phyloP scores from a whole-genome alignment of 768 basidiomycete genomes.

The Collybia nuda region DNA sequence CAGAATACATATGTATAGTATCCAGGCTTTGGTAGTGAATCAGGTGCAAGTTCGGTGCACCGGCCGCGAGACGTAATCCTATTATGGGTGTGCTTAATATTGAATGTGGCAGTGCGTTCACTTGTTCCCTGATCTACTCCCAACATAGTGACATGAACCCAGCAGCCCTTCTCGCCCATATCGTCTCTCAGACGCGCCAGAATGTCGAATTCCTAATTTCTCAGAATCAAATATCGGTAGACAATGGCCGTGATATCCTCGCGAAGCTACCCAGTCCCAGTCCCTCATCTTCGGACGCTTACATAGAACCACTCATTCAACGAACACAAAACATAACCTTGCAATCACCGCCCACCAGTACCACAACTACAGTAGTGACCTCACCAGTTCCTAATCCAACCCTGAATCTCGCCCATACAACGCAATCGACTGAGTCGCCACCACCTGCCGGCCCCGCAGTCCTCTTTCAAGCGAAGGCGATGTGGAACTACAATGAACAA shows the following conservation, averaged over 20 bases:
- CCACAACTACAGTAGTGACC: background rate
- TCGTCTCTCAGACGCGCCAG: conserved; percentile 54
- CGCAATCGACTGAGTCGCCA: background rate
- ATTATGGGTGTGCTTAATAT: too few relatives aligned
- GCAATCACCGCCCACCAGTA: background rate
- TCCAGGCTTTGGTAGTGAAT: too few relatives aligned
- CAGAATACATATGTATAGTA: too few relatives aligned
- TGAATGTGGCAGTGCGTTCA: background rate
- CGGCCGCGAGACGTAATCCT: too few relatives aligned
- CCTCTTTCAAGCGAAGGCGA: conserved; percentile 44
- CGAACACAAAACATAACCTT: background rate
- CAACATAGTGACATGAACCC: conserved; percentile 16
- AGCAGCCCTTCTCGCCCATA: conserved; percentile 55
- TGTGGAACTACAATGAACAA: conserved; percentile 69
- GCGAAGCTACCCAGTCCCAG: conserved; percentile 48
- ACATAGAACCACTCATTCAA: background rate
- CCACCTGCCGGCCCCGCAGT: conserved; percentile 13
- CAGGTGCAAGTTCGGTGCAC: too few relatives aligned
- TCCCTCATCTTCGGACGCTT: conserved; percentile 5
- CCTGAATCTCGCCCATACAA: too few relatives aligned
- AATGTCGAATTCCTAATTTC: conserved; percentile 58
- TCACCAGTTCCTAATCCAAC: background rate
- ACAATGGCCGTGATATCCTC: conserved; percentile 49
- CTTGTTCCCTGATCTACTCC: background rate
- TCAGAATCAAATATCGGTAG: conserved; percentile 50